These are phyloP conservation scores for Teratosphaeria gauchensis DNA, from an alignment of 2,329 filamentous ascomycete species.

Conservation along the genomic window DNA sequence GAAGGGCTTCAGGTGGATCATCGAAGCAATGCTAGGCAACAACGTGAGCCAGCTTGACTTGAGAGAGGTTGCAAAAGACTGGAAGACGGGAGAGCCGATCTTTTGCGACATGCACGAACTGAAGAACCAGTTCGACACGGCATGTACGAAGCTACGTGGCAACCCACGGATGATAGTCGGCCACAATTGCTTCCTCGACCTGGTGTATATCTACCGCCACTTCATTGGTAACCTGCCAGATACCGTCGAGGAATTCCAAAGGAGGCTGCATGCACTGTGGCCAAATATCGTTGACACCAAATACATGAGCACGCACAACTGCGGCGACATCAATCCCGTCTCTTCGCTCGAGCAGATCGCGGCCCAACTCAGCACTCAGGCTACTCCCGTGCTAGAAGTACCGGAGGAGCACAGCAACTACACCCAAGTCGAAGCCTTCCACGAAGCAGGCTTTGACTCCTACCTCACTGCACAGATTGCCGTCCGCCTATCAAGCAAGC, in stretches of 20 bases:
- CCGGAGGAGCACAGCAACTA: constrained; percentile 33
- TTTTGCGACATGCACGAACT: constrained; percentile 27
- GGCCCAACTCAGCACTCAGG: constrained; percentile 27
- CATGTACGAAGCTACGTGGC: constrained; percentile 33
- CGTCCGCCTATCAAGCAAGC: constrained; percentile 45
- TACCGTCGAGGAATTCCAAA: constrained; percentile 44
- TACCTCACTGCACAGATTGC: constrained; percentile 51
- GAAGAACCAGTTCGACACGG: constrained; percentile 30
- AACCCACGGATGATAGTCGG: constrained; percentile 48
- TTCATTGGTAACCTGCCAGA: constrained; percentile 51
- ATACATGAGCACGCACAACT: constrained; percentile 51
- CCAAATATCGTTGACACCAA: constrained; percentile 54
- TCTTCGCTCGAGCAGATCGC: constrained; percentile 42
- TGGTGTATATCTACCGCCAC: constrained; percentile 53
- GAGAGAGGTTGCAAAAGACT: constrained; percentile 26
- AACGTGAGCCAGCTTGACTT: constrained; percentile 30
- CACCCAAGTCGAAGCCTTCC: constrained; percentile 31
- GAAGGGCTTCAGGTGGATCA: constrained; percentile 41
- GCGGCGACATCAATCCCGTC: constrained; percentile 41
- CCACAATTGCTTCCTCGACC: constrained; percentile 56
- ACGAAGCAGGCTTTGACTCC: constrained; percentile 57
- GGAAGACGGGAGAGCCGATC: constrained; percentile 24
- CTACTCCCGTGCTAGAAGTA: constrained; percentile 34
- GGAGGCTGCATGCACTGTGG: constrained; percentile 43
- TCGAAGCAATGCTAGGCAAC: constrained; percentile 36